A percentile compares a stretch with the other conserved stretches of the same genome.
These are phyloP conservation scores for Saccharomycopsis crataegensis DNA, from an alignment of 1,139 yeast species.

Conservation along the genomic window DNA sequence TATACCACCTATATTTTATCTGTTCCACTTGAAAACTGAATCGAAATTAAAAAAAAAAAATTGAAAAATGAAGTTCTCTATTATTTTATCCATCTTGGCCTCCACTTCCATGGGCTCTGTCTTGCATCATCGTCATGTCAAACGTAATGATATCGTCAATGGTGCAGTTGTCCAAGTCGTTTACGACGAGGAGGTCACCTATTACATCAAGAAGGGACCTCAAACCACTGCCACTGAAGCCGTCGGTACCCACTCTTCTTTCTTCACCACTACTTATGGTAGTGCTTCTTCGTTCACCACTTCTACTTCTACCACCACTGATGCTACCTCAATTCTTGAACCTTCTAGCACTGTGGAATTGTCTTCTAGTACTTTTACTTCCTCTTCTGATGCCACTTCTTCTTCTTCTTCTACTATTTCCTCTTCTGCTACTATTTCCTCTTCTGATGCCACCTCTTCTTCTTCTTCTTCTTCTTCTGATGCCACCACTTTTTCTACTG, in stretches of 20 bases:
- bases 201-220: conserved; percentile 10
- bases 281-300: background rate
- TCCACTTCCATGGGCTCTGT: background rate
- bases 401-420: background rate
- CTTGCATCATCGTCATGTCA: conserved; percentile 7
- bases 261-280: background rate
- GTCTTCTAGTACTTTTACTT: background rate
- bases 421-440: background rate
- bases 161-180: conserved; percentile 4
- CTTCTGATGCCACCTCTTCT: background rate
- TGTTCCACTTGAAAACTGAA: background rate
- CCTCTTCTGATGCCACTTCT: background rate
- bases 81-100: background rate
- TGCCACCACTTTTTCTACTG: too few species aligned
- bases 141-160: conserved; percentile 4
- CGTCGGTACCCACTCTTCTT: background rate
- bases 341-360: background rate
- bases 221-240: background rate
- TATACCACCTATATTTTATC: background rate
- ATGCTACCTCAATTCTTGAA: background rate
- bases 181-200: conserved; percentile 10
- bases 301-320: background rate
- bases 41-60: too few species aligned
- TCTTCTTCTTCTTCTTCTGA: background rate
- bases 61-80: background rate